phyloP scores from a whole-genome alignment of 164 flowering plant species.

The Nymphaea colorata region DNA sequence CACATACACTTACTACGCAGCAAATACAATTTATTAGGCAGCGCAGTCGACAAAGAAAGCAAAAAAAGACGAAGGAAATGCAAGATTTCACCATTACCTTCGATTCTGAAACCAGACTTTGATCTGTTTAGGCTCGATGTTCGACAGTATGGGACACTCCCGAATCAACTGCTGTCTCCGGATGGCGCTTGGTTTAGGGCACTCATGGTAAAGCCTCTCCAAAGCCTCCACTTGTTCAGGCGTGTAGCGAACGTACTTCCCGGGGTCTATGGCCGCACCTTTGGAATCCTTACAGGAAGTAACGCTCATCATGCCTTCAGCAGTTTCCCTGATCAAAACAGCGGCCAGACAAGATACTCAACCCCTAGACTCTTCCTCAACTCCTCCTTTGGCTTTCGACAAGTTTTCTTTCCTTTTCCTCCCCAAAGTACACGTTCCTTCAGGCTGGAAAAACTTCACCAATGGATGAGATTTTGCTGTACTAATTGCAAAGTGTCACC shows the following conservation, averaged over 20 bases:
- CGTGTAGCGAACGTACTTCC: constrained; percentile 92
- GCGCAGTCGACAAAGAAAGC: background rate
- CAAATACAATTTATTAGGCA: background rate
- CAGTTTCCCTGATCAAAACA: background rate
- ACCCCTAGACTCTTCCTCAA: too few relatives aligned
- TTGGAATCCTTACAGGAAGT: constrained; percentile 85
- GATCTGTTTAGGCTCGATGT: constrained; percentile 95
- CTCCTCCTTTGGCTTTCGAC: too few relatives aligned
- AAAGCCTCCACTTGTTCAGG: constrained; percentile 99
- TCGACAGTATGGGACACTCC: constrained; percentile 88
- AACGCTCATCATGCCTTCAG: constrained; percentile 27
- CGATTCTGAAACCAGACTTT: constrained; percentile 99
- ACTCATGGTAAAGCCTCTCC: constrained; percentile 90
- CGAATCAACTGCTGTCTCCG: constrained; percentile 92
- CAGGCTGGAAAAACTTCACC: too few relatives aligned
- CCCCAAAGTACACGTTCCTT: too few relatives aligned
- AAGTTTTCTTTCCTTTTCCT: too few relatives aligned
- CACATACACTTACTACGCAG: background rate
- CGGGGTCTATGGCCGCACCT: constrained; percentile 46
- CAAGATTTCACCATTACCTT: constrained; percentile 33
- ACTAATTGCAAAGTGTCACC: too few relatives aligned
- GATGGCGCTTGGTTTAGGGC: constrained; percentile 93
- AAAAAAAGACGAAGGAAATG: background rate
- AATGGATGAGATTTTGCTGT: too few relatives aligned
- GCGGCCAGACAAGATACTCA: too few relatives aligned